phyloP scores from a whole-genome alignment of 768 basidiomycete genomes.

The Pleurotus salmoneostramineus region DNA sequence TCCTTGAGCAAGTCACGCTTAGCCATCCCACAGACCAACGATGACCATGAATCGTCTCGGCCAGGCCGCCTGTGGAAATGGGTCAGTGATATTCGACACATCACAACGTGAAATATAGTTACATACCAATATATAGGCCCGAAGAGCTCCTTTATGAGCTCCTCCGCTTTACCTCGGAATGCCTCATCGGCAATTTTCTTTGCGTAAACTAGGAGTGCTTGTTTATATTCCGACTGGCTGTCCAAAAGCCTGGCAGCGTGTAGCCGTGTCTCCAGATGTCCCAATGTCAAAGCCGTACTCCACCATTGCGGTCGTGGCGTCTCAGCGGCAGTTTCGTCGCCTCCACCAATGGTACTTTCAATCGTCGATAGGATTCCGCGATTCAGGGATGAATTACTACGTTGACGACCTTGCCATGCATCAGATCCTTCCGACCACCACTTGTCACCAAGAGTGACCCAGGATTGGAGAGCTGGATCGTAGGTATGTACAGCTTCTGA shows the following conservation, averaged over 20 bases:
- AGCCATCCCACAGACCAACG: slow-evolving; percentile 62
- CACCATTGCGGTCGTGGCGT: slow-evolving; percentile 69
- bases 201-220: slow-evolving; percentile 71
- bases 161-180: slow-evolving; percentile 84
- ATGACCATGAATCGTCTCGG: slow-evolving; percentile 61
- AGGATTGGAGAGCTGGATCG: slow-evolving; percentile 60
- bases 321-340: slow-evolving; percentile 32
- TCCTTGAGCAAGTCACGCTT: slow-evolving; percentile 86
- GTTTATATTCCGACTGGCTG: slow-evolving; percentile 82
- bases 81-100: slow-evolving; percentile 8
- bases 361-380: slow-evolving; percentile 54
- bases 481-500: slow-evolving; percentile 82
- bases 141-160: slow-evolving; percentile 84
- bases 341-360: slow-evolving; percentile 40
- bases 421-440: slow-evolving; percentile 89
- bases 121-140: slow-evolving; percentile 89
- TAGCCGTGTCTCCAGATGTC: slow-evolving; percentile 83
- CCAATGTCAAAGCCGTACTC: slow-evolving; percentile 77
- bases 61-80: slow-evolving; percentile 56
- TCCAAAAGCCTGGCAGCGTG: slow-evolving; percentile 72
- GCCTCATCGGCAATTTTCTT: slow-evolving; percentile 88
- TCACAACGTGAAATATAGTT: background rate
- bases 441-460: slow-evolving; percentile 71
- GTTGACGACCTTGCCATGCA: slow-evolving; percentile 73
- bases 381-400: slow-evolving; percentile 35